Conservation (phyloP, 768 basidiomycete species). For the Phylloporus sp. region DNA sequence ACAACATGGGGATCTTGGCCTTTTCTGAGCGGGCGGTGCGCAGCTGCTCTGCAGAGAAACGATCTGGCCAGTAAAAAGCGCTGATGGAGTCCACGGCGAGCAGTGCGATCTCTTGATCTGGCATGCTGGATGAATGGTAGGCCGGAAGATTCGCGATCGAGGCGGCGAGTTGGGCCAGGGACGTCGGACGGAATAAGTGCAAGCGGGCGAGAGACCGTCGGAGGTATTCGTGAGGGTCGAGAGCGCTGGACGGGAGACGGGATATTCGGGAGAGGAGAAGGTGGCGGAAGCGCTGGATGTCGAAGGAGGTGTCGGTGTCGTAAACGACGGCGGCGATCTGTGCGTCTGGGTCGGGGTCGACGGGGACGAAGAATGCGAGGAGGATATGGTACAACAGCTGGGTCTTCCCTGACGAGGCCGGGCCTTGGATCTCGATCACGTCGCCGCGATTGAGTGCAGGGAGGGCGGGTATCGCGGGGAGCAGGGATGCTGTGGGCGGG, state of each 20-base stretch:
- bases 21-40: conserved; percentile 26
- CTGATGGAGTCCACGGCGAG: conserved; percentile 75
- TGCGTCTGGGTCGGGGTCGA: conserved; percentile 46
- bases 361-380: conserved; percentile 55
- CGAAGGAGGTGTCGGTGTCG: conserved; percentile 69
- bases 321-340: conserved; percentile 62
- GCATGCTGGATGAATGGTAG: conserved; percentile 48
- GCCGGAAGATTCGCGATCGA: conserved; percentile 56
- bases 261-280: conserved; percentile 49
- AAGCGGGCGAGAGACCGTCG: conserved; percentile 47
- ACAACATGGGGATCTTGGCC: too few species aligned
- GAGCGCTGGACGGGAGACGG: conserved; percentile 16
- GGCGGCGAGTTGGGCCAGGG: conserved; percentile 64
- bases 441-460: conserved; percentile 49
- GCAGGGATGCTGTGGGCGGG: conserved; percentile 31
- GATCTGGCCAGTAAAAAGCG: conserved; percentile 76
- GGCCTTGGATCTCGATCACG: conserved; percentile 74
- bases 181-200: conserved; percentile 67
- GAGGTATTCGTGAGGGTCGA: conserved; percentile 29
- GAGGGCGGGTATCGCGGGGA: conserved; percentile 13
- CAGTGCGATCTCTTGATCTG: conserved; percentile 55
- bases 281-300: conserved; percentile 48
- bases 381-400: conserved; percentile 70
- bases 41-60: conserved; percentile 56
- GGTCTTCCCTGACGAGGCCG: conserved; percentile 72